These are phyloP conservation scores for Mallotus repandus DNA, from an alignment of 441 rosid genomes.

Conservation along the genomic window DNA sequence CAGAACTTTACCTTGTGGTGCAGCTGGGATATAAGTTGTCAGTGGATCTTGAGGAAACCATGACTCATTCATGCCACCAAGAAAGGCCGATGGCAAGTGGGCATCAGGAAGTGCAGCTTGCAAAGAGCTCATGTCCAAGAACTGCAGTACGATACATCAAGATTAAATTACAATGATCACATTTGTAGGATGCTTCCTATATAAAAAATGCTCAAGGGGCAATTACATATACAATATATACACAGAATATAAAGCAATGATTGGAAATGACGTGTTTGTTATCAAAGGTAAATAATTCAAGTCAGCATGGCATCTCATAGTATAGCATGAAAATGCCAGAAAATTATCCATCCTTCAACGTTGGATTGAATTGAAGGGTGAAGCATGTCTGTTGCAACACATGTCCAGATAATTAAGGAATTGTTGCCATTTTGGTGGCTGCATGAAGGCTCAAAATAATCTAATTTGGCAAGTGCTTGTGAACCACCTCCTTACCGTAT, in stretches of 20 bases:
- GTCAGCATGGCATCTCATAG: no score
- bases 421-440: not conserved
- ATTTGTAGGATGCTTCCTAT: not conserved
- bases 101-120: constrained; percentile 67
- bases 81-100: constrained; percentile 46
- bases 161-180: constrained; percentile 7
- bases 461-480: not conserved
- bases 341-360: not conserved
- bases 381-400: not conserved
- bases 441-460: not conserved
- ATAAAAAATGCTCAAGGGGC: constrained; percentile 2
- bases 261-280: not conserved
- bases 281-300: no score
- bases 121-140: constrained; percentile 75
- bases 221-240: not conserved
- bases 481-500: not conserved
- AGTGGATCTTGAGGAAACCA: constrained; percentile 73
- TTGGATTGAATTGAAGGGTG: not conserved
- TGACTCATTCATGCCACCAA: constrained; percentile 46
- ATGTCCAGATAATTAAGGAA: not conserved
- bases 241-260: not conserved
- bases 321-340: not conserved
- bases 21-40: constrained; percentile 46
- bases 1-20: constrained; percentile 50
- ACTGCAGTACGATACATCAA: constrained; percentile 47